Evolutionary conservation across 2,329 filamentous ascomycete species (phyloP), one percentile per base, ranked within the genome.

Genomic region (Pyricularia sp.): DNA sequence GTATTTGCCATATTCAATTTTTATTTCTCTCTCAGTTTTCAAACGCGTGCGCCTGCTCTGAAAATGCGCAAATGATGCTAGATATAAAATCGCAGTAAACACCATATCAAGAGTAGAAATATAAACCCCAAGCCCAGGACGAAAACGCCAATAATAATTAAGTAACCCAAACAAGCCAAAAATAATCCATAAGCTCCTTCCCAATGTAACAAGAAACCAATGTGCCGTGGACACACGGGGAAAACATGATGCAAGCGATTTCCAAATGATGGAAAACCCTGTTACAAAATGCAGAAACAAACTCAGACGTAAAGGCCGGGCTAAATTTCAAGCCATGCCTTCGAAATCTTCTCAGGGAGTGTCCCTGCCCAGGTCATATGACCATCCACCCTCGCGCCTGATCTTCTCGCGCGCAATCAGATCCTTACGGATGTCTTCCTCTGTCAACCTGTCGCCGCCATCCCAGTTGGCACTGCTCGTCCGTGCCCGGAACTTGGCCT

Each of bases 391-490:
- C 69, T 96, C 90, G 67, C 88, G 82, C 63, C 89, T 84, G 73
- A 97, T 81, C 72, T 87, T 85, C 75, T 96, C 90, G 67, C 93
- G 83, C 65, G 89, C 89, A 67, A 89, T 88, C 70, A 89, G 78
- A 77, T 97, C 93, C 72, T 85, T 89, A 64, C 84, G 80, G 71
- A 96, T 90, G 72, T 97, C 93, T 66, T 96, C 93, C 69, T 93
- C 88, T 0, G 93, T 97, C 70, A 99, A 80, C 64, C 81, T 78
- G 70, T 99, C 96, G 3, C 88, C 81, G 65, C 90, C 84, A 72
- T 84, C 88, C 94, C 94, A 99, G 77, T 96, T 96, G 44, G 96
- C 96, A 76, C 91, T 96, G 70, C 91, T 96, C 5, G 93, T 97
- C 65, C 94, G 84, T 63, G 90, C 88, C 22, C 96, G 86, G 81